Evolutionary conservation across 345 rosid species (phyloP).

Genomic region (Eucalyptus paniculata): DNA sequence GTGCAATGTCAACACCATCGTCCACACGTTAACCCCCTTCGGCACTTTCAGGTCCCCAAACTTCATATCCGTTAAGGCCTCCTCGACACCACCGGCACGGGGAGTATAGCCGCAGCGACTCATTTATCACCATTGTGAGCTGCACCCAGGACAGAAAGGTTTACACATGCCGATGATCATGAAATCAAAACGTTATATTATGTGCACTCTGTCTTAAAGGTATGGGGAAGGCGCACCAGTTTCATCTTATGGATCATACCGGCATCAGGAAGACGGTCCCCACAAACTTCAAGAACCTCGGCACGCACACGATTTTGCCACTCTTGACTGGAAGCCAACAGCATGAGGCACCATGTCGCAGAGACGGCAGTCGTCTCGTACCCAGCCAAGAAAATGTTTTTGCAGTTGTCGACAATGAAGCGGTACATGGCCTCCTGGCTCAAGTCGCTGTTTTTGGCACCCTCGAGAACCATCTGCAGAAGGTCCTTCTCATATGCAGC

Average conservation of each 20-base stretch:
- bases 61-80: slow-evolving; percentile 29
- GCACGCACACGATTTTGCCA: slow-evolving; percentile 35
- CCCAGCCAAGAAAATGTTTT: slow-evolving; percentile 35
- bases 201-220: neutral
- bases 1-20: slow-evolving; percentile 6
- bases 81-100: slow-evolving; percentile 27
- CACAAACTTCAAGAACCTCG: slow-evolving; percentile 17
- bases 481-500: slow-evolving; percentile 9
- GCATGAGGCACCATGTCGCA: slow-evolving; percentile 31
- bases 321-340: slow-evolving; percentile 26
- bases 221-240: neutral
- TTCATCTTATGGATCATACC: slow-evolving; percentile 22
- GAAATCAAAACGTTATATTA: neutral
- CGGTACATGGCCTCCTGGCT: neutral
- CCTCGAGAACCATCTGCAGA: slow-evolving; percentile 17
- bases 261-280: slow-evolving; percentile 1
- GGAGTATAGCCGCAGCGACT: slow-evolving; percentile 33
- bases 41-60: slow-evolving; percentile 17
- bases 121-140: slow-evolving; percentile 36
- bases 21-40: slow-evolving; percentile 27
- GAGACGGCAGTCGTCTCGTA: slow-evolving; percentile 29
- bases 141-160: slow-evolving; percentile 1
- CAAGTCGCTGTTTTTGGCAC: slow-evolving; percentile 7
- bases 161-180: neutral
- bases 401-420: slow-evolving; percentile 37